Evolutionary conservation across 192 early-diverging fungal species (phyloP), one percentile per base, ranked within the genome.

Genomic region (Chytriomyces sp.): DNA sequence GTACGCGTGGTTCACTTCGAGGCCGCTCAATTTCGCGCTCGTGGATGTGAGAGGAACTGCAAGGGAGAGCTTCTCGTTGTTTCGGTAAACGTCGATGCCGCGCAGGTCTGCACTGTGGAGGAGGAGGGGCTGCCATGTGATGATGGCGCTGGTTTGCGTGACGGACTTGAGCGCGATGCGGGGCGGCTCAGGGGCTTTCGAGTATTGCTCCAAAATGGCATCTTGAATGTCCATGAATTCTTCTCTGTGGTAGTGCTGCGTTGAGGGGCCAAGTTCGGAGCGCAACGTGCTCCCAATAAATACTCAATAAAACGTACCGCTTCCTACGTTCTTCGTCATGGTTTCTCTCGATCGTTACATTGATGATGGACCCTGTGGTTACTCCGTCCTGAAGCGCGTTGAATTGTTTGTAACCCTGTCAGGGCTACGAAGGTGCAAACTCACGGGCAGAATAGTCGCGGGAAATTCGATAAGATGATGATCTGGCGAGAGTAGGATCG

Each of bases 401-500:
- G 31, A 38, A 38, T 44, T 7, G 37, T 67, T 37, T 44, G 4
- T 8, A 14, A 68, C 64, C 31, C 28, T 19, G 37, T 14, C 28
- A 34, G 40, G 61, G 8, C 22, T 44, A 39, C 14, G 61, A 63
- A 39, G 10, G 38, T n/a, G n/a, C 28, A 22, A 8, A 64, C 69
- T n/a, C 60, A 84, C 93, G 39, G 98, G 98, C 54, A 99, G 84
- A 28, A 99, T 92, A 8, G 96, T 83, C 5, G 98, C 92, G 2
- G 98, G 98, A 73, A 99, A 98, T 80, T 99, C 97, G 65, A 99
- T 95, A 25, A 98, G 86, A 82, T 99, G 97, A 85, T 99, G 93
- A 78, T 98, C 93, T 73, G 94, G 95, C 31, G 97, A 98, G 52
- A 99, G 82, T 41, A 99, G 85, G 74, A 96, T 92, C 33, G 94